Conservation (phyloP, 2,329 filamentous ascomycete species). For the Mariannaea elegans region DNA sequence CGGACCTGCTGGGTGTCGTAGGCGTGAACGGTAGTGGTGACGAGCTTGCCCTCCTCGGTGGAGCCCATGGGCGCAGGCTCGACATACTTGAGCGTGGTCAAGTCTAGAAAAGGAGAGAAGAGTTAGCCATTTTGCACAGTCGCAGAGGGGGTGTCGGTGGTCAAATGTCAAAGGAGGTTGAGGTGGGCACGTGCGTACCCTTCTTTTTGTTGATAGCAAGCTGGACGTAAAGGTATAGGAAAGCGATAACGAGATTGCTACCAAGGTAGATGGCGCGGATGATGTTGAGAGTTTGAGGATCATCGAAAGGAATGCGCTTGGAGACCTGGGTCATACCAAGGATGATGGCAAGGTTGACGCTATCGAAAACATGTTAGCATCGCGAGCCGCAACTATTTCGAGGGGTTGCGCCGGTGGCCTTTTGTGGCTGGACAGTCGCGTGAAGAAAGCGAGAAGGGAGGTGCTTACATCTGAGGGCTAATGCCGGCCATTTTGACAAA, state of each 20-base stretch:
- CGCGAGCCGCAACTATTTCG: constrained; percentile 2
- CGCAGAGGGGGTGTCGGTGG: not conserved
- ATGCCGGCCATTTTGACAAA: constrained; percentile 65
- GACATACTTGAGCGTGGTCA: constrained; percentile 98
- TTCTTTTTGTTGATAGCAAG: constrained; percentile 93
- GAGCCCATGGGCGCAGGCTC: constrained; percentile 94
- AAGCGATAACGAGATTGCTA: constrained; percentile 83
- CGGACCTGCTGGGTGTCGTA: constrained; percentile 92
- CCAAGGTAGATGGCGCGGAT: constrained; percentile 64
- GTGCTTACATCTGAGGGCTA: constrained; percentile 70
- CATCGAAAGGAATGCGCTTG: constrained; percentile 94
- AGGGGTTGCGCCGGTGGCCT: constrained; percentile 16
- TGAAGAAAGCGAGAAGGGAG: not conserved
- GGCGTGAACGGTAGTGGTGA: constrained; percentile 95
- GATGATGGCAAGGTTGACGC: constrained; percentile 93
- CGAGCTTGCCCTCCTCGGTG: constrained; percentile 91
- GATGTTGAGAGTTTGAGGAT: constrained; percentile 69
- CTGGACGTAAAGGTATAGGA: constrained; percentile 87
- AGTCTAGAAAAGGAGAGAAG: constrained; percentile 65
- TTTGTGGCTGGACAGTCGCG: constrained; percentile 19
- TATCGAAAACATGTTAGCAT: constrained; percentile 51
- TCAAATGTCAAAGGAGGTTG: not conserved
- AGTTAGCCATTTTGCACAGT: constrained; percentile 21
- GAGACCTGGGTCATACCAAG: constrained; percentile 98
- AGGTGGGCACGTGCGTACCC: constrained; percentile 65